Conservation (phyloP, 2,329 filamentous ascomycete genomes). For the Alternaria angustiovoidea region DNA sequence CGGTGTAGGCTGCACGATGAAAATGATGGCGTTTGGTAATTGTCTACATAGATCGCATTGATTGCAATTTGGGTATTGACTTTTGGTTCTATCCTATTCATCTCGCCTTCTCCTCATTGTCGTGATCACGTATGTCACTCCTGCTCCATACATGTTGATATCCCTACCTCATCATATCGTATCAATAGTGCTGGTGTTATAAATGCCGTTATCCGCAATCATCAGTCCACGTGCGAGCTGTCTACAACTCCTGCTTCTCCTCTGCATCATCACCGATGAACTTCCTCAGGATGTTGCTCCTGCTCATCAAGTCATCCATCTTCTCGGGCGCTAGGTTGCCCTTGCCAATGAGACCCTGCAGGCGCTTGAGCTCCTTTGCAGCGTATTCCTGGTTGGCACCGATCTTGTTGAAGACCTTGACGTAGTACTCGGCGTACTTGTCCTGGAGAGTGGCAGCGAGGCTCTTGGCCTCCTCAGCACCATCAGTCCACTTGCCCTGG, state of each 20-base stretch:
- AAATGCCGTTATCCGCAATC: not conserved
- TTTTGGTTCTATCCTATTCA: not conserved
- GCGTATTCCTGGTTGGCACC: slow-evolving; percentile 79
- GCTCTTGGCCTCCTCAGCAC: slow-evolving; percentile 76
- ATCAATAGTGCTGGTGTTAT: not conserved
- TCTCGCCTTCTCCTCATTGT: slow-evolving; percentile 16
- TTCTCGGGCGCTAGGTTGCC: slow-evolving; percentile 85
- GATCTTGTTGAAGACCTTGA: slow-evolving; percentile 88
- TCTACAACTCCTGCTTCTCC: slow-evolving; percentile 76
- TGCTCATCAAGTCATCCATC: slow-evolving; percentile 84
- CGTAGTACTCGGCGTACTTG: slow-evolving; percentile 93
- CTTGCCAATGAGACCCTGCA: slow-evolving; percentile 83
- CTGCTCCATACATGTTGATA: not conserved
- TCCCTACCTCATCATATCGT: not conserved
- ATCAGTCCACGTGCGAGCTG: not conserved
- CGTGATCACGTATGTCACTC: slow-evolving; percentile 24
- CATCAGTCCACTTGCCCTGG: slow-evolving; percentile 66
- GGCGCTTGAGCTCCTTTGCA: slow-evolving; percentile 82
- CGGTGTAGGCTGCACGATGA: not conserved
- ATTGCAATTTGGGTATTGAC: slow-evolving; percentile 12
- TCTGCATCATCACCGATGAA: slow-evolving; percentile 69
- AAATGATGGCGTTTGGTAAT: not conserved
- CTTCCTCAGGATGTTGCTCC: slow-evolving; percentile 85
- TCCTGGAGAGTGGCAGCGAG: slow-evolving; percentile 72
- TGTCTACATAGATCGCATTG: slow-evolving; percentile 1